phyloP scores from a whole-genome alignment of 306 rosid species.

The Quercus wislizeni region DNA sequence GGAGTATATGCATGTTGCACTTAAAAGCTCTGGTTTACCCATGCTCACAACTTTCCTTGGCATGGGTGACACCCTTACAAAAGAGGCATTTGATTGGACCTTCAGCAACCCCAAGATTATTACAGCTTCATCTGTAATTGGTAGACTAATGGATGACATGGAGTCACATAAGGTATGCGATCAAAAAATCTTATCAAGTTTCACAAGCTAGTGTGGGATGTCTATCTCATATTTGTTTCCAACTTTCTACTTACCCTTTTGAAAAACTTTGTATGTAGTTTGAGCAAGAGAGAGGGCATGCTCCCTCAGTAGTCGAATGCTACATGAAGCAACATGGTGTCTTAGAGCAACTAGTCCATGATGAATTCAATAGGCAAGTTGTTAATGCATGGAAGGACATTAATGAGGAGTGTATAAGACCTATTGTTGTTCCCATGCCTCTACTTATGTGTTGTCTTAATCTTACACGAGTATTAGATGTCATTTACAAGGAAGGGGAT shows the following conservation, averaged over 20 bases:
- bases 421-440: constrained; percentile 17
- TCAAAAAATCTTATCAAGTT: too few species aligned
- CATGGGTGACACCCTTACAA: constrained; percentile 16
- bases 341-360: too few species aligned
- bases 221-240: too few species aligned
- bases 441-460: constrained; percentile 33
- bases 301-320: too few species aligned
- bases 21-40: not conserved
- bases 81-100: constrained; percentile 36
- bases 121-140: constrained; percentile 7
- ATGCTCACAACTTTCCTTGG: constrained; percentile 12
- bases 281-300: too few species aligned
- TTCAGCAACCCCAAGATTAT: constrained; percentile 22
- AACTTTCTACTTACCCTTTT: too few species aligned
- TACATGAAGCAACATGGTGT: too few species aligned
- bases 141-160: constrained; percentile 28
- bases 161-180: constrained; percentile 33
- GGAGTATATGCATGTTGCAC: constrained; percentile 29
- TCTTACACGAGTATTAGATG: constrained; percentile 23
- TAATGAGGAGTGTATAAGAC: constrained; percentile 30
- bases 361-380: too few species aligned
- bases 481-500: not conserved
- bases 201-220: too few species aligned
- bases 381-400: too few species aligned
- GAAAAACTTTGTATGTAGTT: too few species aligned